phyloP scores from a whole-genome alignment of 305 asterid species.

The Nicotiana rustica region DNA sequence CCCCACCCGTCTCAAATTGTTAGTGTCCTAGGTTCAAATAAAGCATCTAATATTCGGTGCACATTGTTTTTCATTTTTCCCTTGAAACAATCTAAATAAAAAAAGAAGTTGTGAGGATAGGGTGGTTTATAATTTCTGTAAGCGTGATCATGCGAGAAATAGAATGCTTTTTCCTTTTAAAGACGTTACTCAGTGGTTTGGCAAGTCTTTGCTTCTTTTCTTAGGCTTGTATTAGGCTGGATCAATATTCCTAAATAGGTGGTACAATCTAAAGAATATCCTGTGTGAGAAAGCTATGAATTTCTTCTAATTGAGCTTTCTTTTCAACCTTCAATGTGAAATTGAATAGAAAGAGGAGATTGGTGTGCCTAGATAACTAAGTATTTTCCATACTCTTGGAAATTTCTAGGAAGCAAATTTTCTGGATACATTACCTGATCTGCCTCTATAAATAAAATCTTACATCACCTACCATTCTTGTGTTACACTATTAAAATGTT shows the following conservation, averaged over 20 bases:
- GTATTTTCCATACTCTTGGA: slow-evolving; percentile 11
- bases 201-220: not conserved
- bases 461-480: slow-evolving; percentile 11
- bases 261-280: not conserved
- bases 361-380: slow-evolving; percentile 13
- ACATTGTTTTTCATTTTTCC: not conserved
- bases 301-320: not conserved
- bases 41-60: not conserved
- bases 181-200: not conserved
- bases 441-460: slow-evolving; percentile 14
- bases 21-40: not conserved
- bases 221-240: not conserved
- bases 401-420: not conserved
- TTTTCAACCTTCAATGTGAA: not conserved
- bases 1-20: not conserved
- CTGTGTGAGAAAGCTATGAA: not conserved
- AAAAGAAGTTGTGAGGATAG: not conserved
- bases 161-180: too few relatives aligned
- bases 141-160: not conserved
- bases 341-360: slow-evolving; percentile 15
- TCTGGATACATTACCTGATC: not conserved
- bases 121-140: not conserved
- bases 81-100: not conserved
- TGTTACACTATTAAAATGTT: not conserved
- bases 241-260: not conserved